Base-by-base conservation (phyloP, 75 land plant species). In the Cupressus sempervirens region DNA sequence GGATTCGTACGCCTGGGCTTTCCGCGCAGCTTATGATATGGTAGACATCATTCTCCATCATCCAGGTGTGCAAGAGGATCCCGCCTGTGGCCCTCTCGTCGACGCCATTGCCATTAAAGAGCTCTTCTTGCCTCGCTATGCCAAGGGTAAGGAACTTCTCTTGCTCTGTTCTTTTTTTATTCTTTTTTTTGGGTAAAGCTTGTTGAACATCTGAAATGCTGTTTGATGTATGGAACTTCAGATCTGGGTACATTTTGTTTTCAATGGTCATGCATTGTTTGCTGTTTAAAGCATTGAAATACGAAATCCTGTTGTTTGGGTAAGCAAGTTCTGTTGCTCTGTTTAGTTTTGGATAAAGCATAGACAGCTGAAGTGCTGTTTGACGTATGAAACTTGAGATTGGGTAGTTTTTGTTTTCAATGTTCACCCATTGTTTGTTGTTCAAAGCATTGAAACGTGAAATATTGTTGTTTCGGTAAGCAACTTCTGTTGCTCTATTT, bases 1-100 rank as follows among this genome's bases (percentile, higher is more conserved):
- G 87, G 86, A 85, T 65, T 67, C 87, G 13, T 88, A 88, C 32
- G 32, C 84, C 26, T 88, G 89, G 87, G 89, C 87, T 6, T 92
- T 94, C 84, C 62, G 30, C 20, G 86, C 94, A 15, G 46, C 58
- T 2, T 84, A 86, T 43, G 8, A 73, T 10, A 26, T 23, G 13
- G 83, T 53, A 9, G 87, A 88, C 23, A 38, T 88, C 29, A 62
- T 88, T 1, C 41, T 88, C 2, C 89, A 86, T 58, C 86, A 88
- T 80, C 89, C 87, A 5, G 84, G 87, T 3, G 50, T 30, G 20
- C 87, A 82, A 32, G 76, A 85, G 50, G 86, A 87, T 62, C 83
- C 45, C 12, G 88, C 74, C 35, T 72, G 74, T 81, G 88, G 88
- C 2, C 89, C 89, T 0, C 80, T 88, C 15, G 48, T 86, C 45